These are phyloP conservation scores for Cytidiella melzeri DNA, from an alignment of 768 basidiomycete genomes.

Conservation along the genomic window DNA sequence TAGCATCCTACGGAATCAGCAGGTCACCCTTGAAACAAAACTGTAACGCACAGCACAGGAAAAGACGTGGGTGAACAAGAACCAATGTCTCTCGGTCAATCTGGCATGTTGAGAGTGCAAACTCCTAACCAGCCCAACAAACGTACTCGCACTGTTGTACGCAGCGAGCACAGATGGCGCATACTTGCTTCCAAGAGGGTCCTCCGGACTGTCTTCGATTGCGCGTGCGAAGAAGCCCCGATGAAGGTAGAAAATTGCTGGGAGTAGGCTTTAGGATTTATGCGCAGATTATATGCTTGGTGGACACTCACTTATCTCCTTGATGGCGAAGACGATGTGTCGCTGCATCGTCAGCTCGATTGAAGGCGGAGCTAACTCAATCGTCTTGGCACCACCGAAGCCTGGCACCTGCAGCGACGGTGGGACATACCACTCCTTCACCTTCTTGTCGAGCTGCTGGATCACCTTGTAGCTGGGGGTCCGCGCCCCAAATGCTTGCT, in stretches of 20 bases:
- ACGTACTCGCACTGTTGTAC: slow-evolving; percentile 63
- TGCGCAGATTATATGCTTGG: too few species aligned
- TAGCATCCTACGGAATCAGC: slow-evolving; percentile 18
- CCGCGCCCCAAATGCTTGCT: slow-evolving; percentile 62
- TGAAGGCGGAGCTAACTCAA: slow-evolving; percentile 30
- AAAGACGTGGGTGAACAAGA: slow-evolving; percentile 67
- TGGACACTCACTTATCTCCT: slow-evolving; percentile 51
- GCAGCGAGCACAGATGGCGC: slow-evolving; percentile 63
- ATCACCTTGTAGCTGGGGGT: slow-evolving; percentile 56
- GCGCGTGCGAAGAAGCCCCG: slow-evolving; percentile 70
- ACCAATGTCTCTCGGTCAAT: slow-evolving; percentile 69
- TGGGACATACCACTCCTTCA: slow-evolving; percentile 57
- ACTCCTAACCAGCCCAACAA: slow-evolving; percentile 59
- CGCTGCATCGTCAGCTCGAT: slow-evolving; percentile 62
- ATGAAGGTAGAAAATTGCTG: slow-evolving; percentile 70
- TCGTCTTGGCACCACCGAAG: slow-evolving; percentile 36
- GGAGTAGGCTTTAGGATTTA: background rate
- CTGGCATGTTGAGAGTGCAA: slow-evolving; percentile 58
- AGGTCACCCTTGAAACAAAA: background rate
- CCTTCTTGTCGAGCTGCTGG: slow-evolving; percentile 60
- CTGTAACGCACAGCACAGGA: slow-evolving; percentile 49
- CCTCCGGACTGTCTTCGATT: slow-evolving; percentile 52
- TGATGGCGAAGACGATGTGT: slow-evolving; percentile 60
- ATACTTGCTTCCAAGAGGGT: slow-evolving; percentile 67
- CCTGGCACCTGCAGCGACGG: slow-evolving; percentile 60